These are phyloP conservation scores for Suillus discolor DNA, from an alignment of 768 basidiomycete species.

Conservation along the genomic window DNA sequence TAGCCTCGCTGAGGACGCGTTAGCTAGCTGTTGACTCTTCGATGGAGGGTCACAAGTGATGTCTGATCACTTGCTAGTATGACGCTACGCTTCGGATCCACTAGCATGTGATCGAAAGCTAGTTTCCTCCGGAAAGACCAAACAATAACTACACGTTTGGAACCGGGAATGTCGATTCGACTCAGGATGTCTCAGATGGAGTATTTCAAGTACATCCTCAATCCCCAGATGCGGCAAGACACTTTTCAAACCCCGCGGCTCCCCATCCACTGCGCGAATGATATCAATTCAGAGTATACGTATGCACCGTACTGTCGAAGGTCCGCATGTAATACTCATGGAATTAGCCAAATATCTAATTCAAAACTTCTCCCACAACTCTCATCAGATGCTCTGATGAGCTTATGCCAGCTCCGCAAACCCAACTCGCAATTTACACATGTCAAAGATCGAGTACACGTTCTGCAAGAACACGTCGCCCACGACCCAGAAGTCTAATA, in stretches of 20 bases:
- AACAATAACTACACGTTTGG: background rate
- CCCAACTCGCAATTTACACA: conserved; percentile 38
- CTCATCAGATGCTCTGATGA: background rate
- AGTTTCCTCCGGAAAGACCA: background rate
- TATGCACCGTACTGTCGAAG: background rate
- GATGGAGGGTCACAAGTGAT: too few relatives aligned
- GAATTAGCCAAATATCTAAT: conserved; percentile 1
- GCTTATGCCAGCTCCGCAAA: conserved; percentile 38
- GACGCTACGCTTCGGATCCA: background rate
- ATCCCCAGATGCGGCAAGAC: too few relatives aligned
- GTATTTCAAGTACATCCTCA: background rate
- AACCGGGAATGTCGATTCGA: background rate
- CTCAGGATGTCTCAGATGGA: background rate
- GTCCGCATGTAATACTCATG: background rate
- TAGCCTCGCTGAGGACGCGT: background rate
- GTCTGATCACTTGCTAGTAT: background rate
- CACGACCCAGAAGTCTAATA: conserved; percentile 33
- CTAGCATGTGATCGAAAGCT: background rate
- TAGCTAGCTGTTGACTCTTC: background rate
- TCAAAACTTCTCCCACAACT: background rate
- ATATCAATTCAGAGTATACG: too few relatives aligned
- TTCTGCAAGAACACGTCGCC: conserved; percentile 39
- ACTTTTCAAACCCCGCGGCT: background rate
- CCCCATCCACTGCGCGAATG: too few relatives aligned
- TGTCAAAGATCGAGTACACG: conserved; percentile 35